Evolutionary conservation across 345 rosid species (phyloP), one percentile per base, ranked within the genome.

Genomic region (Stellera chamaejasme): DNA sequence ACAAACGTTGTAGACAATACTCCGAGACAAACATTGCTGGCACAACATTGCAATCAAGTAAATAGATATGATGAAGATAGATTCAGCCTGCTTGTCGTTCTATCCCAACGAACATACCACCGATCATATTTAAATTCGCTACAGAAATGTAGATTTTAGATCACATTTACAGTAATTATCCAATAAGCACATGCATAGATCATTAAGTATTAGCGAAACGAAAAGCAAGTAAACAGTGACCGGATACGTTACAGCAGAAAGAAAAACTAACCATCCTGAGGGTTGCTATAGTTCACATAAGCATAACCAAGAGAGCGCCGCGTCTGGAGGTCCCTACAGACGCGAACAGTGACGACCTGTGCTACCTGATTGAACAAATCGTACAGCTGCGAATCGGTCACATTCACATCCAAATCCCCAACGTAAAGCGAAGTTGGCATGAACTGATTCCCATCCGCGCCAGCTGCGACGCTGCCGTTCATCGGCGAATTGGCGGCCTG

Each of bases 231-330:
- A 56, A 16, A 66, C 62, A 47, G 60, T 36, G 39, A 47, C 32
- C 42, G 2, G 36, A 19, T 9, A 27, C 39, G 26, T 19, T 13
- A 43, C 23, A 42, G 0, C 9, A 11, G 39, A 23, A 41, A 57
- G 0, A 52, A 12, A 16, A 63, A 65, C 77, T 68, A 36, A 88
- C 96, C 96, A 75, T 91, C 98, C 44, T 71, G 78, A 67, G 90
- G 76, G 58, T 76, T 75, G 75, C 73, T 74, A 48, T 72, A 91
- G 75, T 88, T 91, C 23, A 91, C 88, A 41, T 91, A 91, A 45
- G 84, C 98, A 63, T 91, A 90, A 45, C 95, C 93, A 15, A 90
- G 93, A 58, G 97, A 87, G 44, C 85, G 73, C 52, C 90, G 75
- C 16, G 88, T 81, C 25, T 74, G 72, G 76, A 85, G 60, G 75